These are phyloP conservation scores for Hericium rajendrae DNA, from an alignment of 768 basidiomycete species.

Conservation along the genomic window DNA sequence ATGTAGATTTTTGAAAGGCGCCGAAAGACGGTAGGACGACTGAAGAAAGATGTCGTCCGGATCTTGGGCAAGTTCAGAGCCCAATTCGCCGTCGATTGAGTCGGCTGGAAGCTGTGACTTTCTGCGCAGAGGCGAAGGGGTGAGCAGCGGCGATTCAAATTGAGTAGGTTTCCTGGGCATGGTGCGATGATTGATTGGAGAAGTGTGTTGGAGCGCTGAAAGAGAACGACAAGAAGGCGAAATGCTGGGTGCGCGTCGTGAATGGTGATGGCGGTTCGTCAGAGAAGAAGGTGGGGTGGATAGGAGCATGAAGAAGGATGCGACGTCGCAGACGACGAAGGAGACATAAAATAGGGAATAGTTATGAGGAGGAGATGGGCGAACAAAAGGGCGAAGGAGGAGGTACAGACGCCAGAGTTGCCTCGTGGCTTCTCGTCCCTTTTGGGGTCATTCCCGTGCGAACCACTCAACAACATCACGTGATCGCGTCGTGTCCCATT, in stretches of 20 bases:
- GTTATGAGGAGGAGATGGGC: background rate
- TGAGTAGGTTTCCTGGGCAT: background rate
- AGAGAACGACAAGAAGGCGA: slow-evolving; percentile 1
- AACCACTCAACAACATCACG: slow-evolving; percentile 12
- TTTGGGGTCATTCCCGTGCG: slow-evolving; percentile 6
- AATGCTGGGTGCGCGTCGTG: background rate
- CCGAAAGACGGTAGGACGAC: slow-evolving; percentile 1
- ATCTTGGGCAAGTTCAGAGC: slow-evolving; percentile 5
- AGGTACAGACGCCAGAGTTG: too few species aligned
- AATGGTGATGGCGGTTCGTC: background rate
- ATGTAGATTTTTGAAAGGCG: background rate
- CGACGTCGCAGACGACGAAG: background rate
- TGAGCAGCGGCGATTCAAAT: slow-evolving; percentile 9
- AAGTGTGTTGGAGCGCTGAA: background rate
- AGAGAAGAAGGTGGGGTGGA: background rate
- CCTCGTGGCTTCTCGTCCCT: background rate
- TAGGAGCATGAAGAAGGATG: background rate
- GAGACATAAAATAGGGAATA: background rate
- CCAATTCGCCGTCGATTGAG: slow-evolving; percentile 3
- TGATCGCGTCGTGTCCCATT: slow-evolving; percentile 7
- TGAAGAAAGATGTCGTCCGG: slow-evolving; percentile 10
- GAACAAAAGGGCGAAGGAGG: background rate
- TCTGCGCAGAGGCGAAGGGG: slow-evolving; percentile 12
- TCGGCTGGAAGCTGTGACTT: slow-evolving; percentile 8
- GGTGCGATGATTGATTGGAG: background rate